Conservation (phyloP, 208 protist species). For the Blastocrithidia nonstop region DNA sequence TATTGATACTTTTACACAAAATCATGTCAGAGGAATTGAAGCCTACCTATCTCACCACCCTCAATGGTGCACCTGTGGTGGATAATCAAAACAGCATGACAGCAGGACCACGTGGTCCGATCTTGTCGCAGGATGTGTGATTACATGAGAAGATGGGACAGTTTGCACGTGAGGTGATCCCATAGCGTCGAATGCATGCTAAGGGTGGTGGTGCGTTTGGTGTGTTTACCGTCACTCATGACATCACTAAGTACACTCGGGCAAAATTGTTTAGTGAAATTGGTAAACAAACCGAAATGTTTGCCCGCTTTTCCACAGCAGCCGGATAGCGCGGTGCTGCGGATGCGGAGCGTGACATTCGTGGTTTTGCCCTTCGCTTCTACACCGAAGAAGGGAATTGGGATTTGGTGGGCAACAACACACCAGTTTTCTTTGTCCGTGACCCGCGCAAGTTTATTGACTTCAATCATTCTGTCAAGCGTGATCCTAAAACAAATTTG, state of each 20-base stretch:
- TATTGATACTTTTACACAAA: no score
- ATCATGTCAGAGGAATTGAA: no score
- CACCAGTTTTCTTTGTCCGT: conserved; percentile 64
- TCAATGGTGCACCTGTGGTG: conserved; percentile 3
- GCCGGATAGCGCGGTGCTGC: conserved; percentile 37
- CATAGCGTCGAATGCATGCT: conserved; percentile 8
- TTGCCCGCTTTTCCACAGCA: conserved; percentile 75
- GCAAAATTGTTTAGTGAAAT: conserved; percentile 45
- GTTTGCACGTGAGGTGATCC: conserved; percentile 5
- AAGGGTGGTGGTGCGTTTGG: conserved; percentile 7
- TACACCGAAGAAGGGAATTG: conserved; percentile 48
- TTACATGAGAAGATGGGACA: conserved; percentile 8
- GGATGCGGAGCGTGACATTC: conserved; percentile 10
- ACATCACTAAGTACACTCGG: conserved; percentile 28
- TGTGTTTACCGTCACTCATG: conserved; percentile 7
- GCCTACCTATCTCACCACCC: conserved; percentile 4
- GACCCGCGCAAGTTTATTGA: conserved; percentile 19
- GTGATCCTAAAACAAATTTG: conserved; percentile 40
- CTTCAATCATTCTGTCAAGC: conserved; percentile 68
- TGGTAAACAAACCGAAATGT: conserved; percentile 52
- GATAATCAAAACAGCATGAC: conserved; percentile 7
- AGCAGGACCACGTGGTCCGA: conserved; percentile 3
- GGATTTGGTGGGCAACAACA: conserved; percentile 68
- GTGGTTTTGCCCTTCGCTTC: background rate
- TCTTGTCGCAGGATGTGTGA: conserved; percentile 6